Percentiles rank a stretch among this genome's conserved stretches.
Conservation (phyloP, 1,139 yeast species). For the Kluyveromyces marxianus region DNA sequence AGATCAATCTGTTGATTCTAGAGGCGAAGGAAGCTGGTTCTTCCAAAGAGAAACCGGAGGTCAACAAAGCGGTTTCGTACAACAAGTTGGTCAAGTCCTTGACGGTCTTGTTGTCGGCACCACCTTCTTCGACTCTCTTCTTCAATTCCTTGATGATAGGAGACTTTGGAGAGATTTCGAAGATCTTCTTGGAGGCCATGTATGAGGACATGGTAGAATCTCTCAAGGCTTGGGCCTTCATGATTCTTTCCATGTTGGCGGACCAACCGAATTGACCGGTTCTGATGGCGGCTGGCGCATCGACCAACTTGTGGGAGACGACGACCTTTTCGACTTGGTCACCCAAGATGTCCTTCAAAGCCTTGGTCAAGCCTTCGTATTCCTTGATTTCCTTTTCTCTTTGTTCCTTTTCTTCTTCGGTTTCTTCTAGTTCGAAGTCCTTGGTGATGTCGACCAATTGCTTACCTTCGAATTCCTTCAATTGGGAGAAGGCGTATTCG, state of each 20-base stretch:
- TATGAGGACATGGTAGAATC: constrained; percentile 97
- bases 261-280: constrained; percentile 99
- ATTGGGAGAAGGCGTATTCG: constrained; percentile 98
- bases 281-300: constrained; percentile 99
- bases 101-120: constrained; percentile 97
- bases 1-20: constrained; percentile 96
- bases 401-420: constrained; percentile 91
- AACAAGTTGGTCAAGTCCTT: constrained; percentile 94
- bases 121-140: constrained; percentile 93
- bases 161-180: constrained; percentile 97
- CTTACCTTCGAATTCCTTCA: constrained; percentile 99
- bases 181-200: constrained; percentile 99
- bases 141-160: constrained; percentile 91
- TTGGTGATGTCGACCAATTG: constrained; percentile 97
- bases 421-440: constrained; percentile 98
- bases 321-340: constrained; percentile 99
- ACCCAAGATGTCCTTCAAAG: constrained; percentile 94
- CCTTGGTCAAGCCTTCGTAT: constrained; percentile 88
- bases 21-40: constrained; percentile 97
- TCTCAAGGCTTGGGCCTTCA: constrained; percentile 99
- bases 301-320: constrained; percentile 94
- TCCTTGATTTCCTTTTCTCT: constrained; percentile 92
- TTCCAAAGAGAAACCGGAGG: constrained; percentile 97
- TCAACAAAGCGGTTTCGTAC: constrained; percentile 95
- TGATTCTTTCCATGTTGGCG: constrained; percentile 99